phyloP scores from a whole-genome alignment of 306 rosid species.

The Acmispon strigosus region DNA sequence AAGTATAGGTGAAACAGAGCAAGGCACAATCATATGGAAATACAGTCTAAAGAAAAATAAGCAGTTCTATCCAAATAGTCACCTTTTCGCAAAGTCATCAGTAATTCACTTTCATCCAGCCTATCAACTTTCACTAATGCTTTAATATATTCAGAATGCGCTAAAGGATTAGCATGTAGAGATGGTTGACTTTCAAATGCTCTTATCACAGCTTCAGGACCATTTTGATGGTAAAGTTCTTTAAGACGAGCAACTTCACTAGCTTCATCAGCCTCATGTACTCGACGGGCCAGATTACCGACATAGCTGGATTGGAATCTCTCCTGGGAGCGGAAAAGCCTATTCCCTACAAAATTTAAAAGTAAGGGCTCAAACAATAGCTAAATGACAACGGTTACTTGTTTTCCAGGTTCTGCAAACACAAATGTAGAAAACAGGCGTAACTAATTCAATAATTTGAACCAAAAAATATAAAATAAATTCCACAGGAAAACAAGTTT shows the following conservation, averaged over 20 bases:
- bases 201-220: conserved; percentile 85
- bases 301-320: conserved; percentile 70
- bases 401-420: neutral
- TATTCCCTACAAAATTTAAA: conserved; percentile 42
- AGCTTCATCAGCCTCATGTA: conserved; percentile 69
- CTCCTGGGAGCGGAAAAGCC: conserved; percentile 38
- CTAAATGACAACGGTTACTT: neutral
- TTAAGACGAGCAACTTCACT: conserved; percentile 67
- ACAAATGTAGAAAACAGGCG: neutral
- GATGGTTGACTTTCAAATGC: conserved; percentile 81
- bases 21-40: neutral
- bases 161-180: conserved; percentile 57
- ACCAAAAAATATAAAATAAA: neutral
- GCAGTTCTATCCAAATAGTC: conserved; percentile 17
- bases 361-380: neutral
- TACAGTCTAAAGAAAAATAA: neutral
- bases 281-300: conserved; percentile 65
- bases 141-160: conserved; percentile 79
- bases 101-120: conserved; percentile 77
- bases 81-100: conserved; percentile 80
- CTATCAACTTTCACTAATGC: conserved; percentile 77
- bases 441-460: neutral
- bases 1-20: neutral
- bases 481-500: too few species aligned
- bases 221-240: conserved; percentile 67